Evolutionary conservation across 2,329 filamentous ascomycete genomes (phyloP), one percentile per base, ranked within the genome.

Genomic region (Mariannaea sp.): DNA sequence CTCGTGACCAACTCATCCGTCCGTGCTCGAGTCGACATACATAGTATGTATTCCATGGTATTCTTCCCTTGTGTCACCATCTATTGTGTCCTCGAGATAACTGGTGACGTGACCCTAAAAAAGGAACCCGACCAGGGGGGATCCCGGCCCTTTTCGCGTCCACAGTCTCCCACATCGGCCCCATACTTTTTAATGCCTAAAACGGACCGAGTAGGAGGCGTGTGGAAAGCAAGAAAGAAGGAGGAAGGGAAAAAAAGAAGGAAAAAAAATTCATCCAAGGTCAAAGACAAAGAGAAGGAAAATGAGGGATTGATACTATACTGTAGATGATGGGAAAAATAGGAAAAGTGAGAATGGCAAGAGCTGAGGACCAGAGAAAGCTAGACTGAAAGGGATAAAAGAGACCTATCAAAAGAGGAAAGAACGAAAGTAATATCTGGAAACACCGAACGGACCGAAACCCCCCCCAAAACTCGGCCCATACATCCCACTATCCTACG

Each of bases 181-280:
- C 24, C 35, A 14, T 22, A 10, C 29, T 19, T 10, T 24, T 22
- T n/a, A n/a, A n/a, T n/a, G n/a, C 32, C 33, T 26, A 9, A 41
- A 22, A 46, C 42, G 49, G 49, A 41, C 49, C 49, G 49, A 52
- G 35, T 35, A 27, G 32, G 49, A 45, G 41, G n/a, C n/a, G n/a
- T n/a, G n/a, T n/a, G n/a, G n/a, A n/a, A n/a, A n/a, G n/a, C n/a
- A n/a, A n/a, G n/a, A n/a, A n/a, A n/a, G n/a, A n/a, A n/a, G n/a
- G n/a, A n/a, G n/a, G n/a, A n/a, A n/a, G n/a, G n/a, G n/a, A n/a
- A n/a, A n/a, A n/a, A n/a, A n/a, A n/a, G n/a, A n/a, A n/a, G n/a
- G n/a, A n/a, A n/a, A n/a, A n/a, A n/a, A n/a, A n/a, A n/a, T n/a
- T 44, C 39, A 35, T 13, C 29, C 36, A 29, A 19, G 36, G 24